Base-by-base conservation (phyloP, 257 asterid species). In the Solanum gracilifrons region DNA sequence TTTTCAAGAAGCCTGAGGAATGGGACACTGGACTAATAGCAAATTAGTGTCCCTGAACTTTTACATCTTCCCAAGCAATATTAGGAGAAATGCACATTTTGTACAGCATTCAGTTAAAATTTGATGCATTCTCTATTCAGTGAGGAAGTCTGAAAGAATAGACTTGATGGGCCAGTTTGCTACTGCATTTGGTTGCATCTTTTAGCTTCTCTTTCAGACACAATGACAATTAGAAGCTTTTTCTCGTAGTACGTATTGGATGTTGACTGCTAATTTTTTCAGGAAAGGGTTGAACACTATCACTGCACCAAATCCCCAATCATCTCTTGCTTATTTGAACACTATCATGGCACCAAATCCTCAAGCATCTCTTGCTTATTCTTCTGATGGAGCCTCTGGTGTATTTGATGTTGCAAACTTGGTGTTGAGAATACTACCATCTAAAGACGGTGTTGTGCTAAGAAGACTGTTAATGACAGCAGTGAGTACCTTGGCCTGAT, bases 391-490 rank as follows among this genome's bases (percentile, higher is more conserved):
- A 87, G 90, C 85, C 82, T 55, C 92, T 37, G 93, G 92, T n/a
- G 94, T 88, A 89, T 91, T 89, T 83, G 93, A 96, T 89, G 89
- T 93, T 88, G 94, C 95, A 74, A 91, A 93, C 90, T 92, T 94
- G 80, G 94, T 96, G 79, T 84, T 95, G 93, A 93, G 89, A 88
- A 89, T 97, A 89, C 88, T 97, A 83, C 96, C 96, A 46, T 95
- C 99, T 68, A 92, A 95, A 90, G 94, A 95, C 39, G 99, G 99
- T 80, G 73, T 91, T 13, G 99, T 94, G 84, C 87, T 97, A 85
- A 93, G 99, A 91, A 93, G 98, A 93, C 96, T 97, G 86, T 69
- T 95, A 39, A 95, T 97, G 97, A 94, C 94, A 69, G 98, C 96
- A 16, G 99, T 97, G 89, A 93, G 98, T 87, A 13, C 88, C 85